These are phyloP conservation scores for Leishmania guyanensis DNA, from an alignment of 208 protist species.

Conservation along the genomic window DNA sequence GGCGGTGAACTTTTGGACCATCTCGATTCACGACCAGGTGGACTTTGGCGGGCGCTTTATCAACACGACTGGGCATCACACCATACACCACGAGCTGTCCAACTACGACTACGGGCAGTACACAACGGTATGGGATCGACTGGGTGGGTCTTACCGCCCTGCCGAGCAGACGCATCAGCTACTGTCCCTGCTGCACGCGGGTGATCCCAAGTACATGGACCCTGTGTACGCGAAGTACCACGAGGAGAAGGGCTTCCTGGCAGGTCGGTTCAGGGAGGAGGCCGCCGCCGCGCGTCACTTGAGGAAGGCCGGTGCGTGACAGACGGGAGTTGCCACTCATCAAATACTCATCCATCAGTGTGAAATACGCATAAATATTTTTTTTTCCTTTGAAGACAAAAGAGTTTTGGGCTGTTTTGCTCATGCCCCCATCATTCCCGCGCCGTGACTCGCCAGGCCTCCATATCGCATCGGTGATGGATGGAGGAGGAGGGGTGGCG, in stretches of 20 bases:
- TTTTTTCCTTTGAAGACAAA: background rate
- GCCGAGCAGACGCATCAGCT: slow-evolving; percentile 78
- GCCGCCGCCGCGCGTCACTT: slow-evolving; percentile 22
- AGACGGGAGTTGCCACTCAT: background rate
- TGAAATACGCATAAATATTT: background rate
- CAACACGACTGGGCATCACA: slow-evolving; percentile 91
- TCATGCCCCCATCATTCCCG: background rate
- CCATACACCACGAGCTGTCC: slow-evolving; percentile 93
- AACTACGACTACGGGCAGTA: slow-evolving; percentile 96
- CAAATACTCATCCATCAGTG: background rate
- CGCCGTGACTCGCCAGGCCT: background rate
- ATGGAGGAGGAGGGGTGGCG: background rate
- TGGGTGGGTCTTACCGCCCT: slow-evolving; percentile 86
- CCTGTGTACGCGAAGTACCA: slow-evolving; percentile 56
- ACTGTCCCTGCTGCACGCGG: slow-evolving; percentile 21
- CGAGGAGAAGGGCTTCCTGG: slow-evolving; percentile 52
- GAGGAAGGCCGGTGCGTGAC: slow-evolving; percentile 14
- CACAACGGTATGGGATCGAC: slow-evolving; percentile 93
- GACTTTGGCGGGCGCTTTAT: slow-evolving; percentile 84
- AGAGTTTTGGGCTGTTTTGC: background rate
- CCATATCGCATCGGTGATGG: background rate
- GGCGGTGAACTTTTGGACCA: slow-evolving; percentile 95
- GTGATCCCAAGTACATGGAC: slow-evolving; percentile 39
- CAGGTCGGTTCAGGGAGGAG: slow-evolving; percentile 51
- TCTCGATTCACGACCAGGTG: slow-evolving; percentile 94